Base-by-base conservation (phyloP, 768 basidiomycete genomes). In the Strobilomyces dryophilus region DNA sequence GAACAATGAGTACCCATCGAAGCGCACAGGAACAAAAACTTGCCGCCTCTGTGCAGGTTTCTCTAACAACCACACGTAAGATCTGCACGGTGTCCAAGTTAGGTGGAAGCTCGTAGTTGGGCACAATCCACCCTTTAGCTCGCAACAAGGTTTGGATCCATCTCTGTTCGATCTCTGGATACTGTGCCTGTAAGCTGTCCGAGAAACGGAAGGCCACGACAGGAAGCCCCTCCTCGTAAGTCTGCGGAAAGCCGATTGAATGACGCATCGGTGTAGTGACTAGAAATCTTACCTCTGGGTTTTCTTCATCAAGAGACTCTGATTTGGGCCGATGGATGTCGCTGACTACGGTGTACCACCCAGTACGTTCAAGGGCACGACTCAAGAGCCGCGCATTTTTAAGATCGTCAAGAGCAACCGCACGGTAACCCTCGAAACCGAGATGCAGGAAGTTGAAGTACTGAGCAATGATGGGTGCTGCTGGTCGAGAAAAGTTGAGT, bases 321-420 rank as follows among this genome's bases (percentile, higher is more conserved):
- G 55, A 55, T 50, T 67, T 73, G 24, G 67, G 72, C 21, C 73
- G 68, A 61, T 87, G 84, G 31, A 84, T 77, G 53, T 84, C 79
- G 41, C 77, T 80, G 39, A 81, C 53, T 9, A 81, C 81, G 10
- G 67, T 70, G 59, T 73, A 81, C 61, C 74, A 80, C 15, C 80
- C 77, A 24, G 75, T 78, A 41, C 63, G 73, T 64, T 86, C 85
- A 18, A 87, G 71, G 5, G 85, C 84, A 35, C 83, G 76, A 31
- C 81, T 81, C 52, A 86, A 63, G n/a, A 83, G 68, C n/a, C 84
- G 75, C 2, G 84, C 84, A 55, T 87, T 87, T 67, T 75, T 75
- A 45, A 83, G 60, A 58, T 81, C 78, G 45, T 68, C 68, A 4
- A 79, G 65, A 18, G 79, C 75, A 50, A 81, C 69, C 5, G 67